Base-by-base conservation (phyloP, 2,329 filamentous ascomycete genomes). In the Colletotrichum spinosum region DNA sequence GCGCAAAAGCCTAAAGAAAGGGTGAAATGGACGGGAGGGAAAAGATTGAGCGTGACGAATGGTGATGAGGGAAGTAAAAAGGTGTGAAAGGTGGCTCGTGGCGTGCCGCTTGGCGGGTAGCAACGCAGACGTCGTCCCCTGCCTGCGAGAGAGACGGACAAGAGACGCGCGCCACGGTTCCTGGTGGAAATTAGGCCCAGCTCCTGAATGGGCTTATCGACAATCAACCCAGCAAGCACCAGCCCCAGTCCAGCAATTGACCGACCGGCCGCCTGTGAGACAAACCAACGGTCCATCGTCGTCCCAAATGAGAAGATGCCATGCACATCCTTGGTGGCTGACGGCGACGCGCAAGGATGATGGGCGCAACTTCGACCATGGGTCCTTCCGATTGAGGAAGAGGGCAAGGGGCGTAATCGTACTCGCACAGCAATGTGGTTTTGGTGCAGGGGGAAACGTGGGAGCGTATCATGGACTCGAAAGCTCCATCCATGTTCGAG, bases 111-210 rank as follows among this genome's bases (percentile, higher is more conserved):
- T 65, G 65, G 60, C 65, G 60, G 55, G 35, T 49, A 50, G 41
- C 41, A 37, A 39, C 49, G 50, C 65, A 41, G 41, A 55, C 55
- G 55, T 34, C 60, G 11, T 65, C 37, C 45, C 42, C 45, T 60
- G 51, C 53, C 38, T 39, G 35, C 46, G 48, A 44, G 46, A 58
- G 55, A 46, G 65, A 65, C 42, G 45, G 25, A 25, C 25, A 5
- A 25, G 25, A 25, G 25, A 25, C 61, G 55, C 61, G 51, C 60
- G 65, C 65, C 65, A 65, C 45, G 50, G 51, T 65, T 50, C 49
- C 49, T 48, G 52, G 65, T 67, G 65, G 65, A 67, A 67, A 67
- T 67, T 67, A 54, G 39, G 52, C 33, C 60, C 48, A 41, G 45
- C 49, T 50, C 53, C 42, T 49, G 46, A 13, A n/a, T 60, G 41